Percentiles rank a stretch among this genome's conserved stretches.
Conservation (phyloP, 371 early-diverging fungal genomes). For the Capniomyces stellatus region DNA sequence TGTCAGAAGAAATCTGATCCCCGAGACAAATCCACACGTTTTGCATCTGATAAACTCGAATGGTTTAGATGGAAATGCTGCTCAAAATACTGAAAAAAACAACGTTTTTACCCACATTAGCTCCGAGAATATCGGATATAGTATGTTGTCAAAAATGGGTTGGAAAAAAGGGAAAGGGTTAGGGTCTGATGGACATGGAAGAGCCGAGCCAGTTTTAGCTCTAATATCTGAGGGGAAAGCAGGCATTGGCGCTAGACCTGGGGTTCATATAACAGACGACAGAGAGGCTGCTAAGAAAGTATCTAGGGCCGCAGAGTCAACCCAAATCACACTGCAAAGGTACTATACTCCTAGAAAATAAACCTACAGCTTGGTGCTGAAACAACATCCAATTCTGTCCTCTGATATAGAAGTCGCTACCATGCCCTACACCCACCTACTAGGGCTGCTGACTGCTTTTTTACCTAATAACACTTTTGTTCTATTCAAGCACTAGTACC, state of each 20-base stretch:
- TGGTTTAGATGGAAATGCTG: too few relatives aligned
- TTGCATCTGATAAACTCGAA: not conserved
- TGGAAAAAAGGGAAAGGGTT: constrained; percentile 5
- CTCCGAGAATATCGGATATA: not conserved
- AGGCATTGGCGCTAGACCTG: not conserved
- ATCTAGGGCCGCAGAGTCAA: not conserved
- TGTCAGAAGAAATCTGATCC: not conserved
- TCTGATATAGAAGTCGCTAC: too few relatives aligned
- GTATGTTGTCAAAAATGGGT: constrained; percentile 4
- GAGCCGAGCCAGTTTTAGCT: not conserved
- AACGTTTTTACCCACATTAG: not conserved
- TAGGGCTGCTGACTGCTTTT: too few relatives aligned
- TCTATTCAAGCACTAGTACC: too few relatives aligned
- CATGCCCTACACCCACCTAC: too few relatives aligned
- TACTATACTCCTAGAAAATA: not conserved
- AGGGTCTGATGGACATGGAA: not conserved
- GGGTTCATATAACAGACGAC: not conserved
- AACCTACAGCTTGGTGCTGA: too few relatives aligned
- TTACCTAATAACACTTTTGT: too few relatives aligned
- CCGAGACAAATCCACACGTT: not conserved
- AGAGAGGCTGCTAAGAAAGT: not conserved
- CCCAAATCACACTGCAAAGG: not conserved
- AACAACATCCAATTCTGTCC: too few relatives aligned
- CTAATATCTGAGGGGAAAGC: not conserved
- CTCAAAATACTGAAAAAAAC: not conserved